phyloP scores from a whole-genome alignment of 1,139 yeast genomes.

The Taphrina populina region DNA sequence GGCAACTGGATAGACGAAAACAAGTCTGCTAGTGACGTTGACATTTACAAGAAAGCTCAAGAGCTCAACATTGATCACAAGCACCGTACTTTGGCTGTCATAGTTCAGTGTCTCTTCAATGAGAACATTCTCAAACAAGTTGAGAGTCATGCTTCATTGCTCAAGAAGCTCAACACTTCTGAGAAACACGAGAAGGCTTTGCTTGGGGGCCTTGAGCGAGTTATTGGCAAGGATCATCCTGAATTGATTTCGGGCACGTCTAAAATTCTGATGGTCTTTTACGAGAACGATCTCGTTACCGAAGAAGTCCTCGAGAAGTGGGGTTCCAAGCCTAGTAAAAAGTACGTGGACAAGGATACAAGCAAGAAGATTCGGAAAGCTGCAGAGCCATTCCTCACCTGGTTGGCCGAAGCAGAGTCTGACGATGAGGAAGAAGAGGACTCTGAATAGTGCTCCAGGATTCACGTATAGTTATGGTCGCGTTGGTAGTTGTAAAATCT shows the following conservation, averaged over 20 bases:
- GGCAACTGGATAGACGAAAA: constrained; percentile 85
- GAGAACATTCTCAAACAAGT: constrained; percentile 73
- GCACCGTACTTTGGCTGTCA: constrained; percentile 80
- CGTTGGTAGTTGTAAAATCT: too few relatives aligned
- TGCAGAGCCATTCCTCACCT: constrained; percentile 89
- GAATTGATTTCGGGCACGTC: constrained; percentile 74
- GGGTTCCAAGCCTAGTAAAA: constrained; percentile 91
- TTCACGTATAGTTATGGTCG: background rate
- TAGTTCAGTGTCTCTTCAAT: constrained; percentile 86
- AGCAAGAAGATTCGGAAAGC: constrained; percentile 94
- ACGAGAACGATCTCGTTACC: constrained; percentile 76
- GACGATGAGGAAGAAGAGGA: constrained; percentile 57
- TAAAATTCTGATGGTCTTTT: constrained; percentile 73
- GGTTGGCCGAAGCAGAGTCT: constrained; percentile 94
- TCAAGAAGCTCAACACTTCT: constrained; percentile 66
- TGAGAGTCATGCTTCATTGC: constrained; percentile 47
- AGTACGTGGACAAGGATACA: constrained; percentile 86
- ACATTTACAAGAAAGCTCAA: constrained; percentile 82
- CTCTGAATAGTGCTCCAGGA: constrained; percentile 2
- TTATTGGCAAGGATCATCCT: constrained; percentile 78
- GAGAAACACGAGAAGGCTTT: constrained; percentile 77
- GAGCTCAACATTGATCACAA: constrained; percentile 72
- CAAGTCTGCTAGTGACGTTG: constrained; percentile 76
- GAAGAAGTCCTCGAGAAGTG: constrained; percentile 79
- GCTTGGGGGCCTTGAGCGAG: constrained; percentile 93